Conservation (phyloP, 345 rosid genomes). For the Aquilaria sinensis region DNA sequence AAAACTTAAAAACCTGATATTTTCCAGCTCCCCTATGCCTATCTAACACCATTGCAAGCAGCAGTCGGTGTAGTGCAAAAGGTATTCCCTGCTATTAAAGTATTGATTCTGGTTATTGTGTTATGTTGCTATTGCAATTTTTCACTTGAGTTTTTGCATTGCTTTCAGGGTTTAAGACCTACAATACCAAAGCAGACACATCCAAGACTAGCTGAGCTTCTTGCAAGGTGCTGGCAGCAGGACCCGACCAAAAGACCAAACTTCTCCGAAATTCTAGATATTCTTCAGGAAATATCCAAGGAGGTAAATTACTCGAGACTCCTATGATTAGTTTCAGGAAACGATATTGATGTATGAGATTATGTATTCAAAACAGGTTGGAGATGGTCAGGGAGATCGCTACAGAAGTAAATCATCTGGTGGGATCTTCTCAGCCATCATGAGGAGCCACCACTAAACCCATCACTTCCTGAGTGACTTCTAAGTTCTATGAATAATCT, state of each 20-base stretch:
- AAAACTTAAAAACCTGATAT: too few relatives aligned
- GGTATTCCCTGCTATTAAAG: slow-evolving; percentile 26
- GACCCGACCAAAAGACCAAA: slow-evolving; percentile 75
- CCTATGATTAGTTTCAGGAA: slow-evolving; percentile 3
- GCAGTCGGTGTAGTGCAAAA: slow-evolving; percentile 93
- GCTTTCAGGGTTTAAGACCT: slow-evolving; percentile 61
- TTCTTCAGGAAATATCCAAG: slow-evolving; percentile 50
- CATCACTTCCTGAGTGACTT: too few relatives aligned
- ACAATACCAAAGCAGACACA: slow-evolving; percentile 73
- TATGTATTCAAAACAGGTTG: slow-evolving; percentile 42
- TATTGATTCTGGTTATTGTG: too few relatives aligned
- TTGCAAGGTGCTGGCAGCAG: slow-evolving; percentile 90
- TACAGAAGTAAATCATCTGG: slow-evolving; percentile 39
- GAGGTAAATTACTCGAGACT: slow-evolving; percentile 41
- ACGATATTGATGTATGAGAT: slow-evolving; percentile 7
- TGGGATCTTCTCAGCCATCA: slow-evolving; percentile 41
- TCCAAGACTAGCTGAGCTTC: slow-evolving; percentile 62
- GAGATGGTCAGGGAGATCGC: slow-evolving; percentile 36
- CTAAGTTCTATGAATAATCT: too few relatives aligned
- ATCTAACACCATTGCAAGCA: slow-evolving; percentile 82
- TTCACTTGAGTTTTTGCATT: neutral
- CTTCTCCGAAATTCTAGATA: slow-evolving; percentile 66
- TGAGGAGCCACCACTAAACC: slow-evolving; percentile 43
- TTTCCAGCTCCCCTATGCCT: slow-evolving; percentile 70
- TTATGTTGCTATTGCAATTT: too few relatives aligned